These are phyloP conservation scores for Lipomyces anomalus DNA, from an alignment of 805 yeast species.

Conservation along the genomic window DNA sequence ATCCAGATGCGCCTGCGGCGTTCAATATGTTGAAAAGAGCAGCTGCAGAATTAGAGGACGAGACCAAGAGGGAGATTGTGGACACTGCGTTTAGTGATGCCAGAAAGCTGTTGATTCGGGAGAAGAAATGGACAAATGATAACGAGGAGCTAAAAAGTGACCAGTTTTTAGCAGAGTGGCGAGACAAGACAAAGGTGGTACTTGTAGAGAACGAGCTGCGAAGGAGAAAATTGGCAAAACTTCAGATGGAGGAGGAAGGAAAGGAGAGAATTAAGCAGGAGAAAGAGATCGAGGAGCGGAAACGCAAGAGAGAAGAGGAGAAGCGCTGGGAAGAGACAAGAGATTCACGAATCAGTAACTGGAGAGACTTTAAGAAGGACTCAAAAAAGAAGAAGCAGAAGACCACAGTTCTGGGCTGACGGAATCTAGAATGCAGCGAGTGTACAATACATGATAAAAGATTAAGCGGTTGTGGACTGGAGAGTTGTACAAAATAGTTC, in stretches of 20 bases:
- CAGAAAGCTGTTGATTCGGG: constrained; percentile 35
- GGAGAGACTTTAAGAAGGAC: constrained; percentile 49
- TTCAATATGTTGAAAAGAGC: constrained; percentile 57
- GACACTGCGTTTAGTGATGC: constrained; percentile 44
- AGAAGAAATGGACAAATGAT: constrained; percentile 36
- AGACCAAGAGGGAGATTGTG: constrained; percentile 38
- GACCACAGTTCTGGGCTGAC: constrained; percentile 39
- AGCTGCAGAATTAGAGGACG: constrained; percentile 39
- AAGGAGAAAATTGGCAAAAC: constrained; percentile 39
- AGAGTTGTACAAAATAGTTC: too few species aligned
- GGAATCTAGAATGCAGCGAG: too few species aligned
- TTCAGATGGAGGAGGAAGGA: constrained; percentile 40
- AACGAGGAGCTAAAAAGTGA: constrained; percentile 37
- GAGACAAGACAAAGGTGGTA: constrained; percentile 39
- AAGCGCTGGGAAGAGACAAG: constrained; percentile 57
- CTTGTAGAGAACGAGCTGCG: constrained; percentile 45
- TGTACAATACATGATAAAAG: too few species aligned
- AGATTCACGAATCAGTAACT: constrained; percentile 51
- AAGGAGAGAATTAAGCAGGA: constrained; percentile 35
- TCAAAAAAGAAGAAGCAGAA: constrained; percentile 46
- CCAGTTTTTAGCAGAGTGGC: constrained; percentile 40
- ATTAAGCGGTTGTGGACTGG: too few species aligned
- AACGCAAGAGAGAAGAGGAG: constrained; percentile 37
- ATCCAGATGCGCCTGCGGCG: constrained; percentile 56
- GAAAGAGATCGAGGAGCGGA: constrained; percentile 32